Percentiles rank a stretch among this genome's conserved stretches.
These are phyloP conservation scores for Setaria italica DNA, from an alignment of 202 grass and related monocot species.

Conservation along the genomic window DNA sequence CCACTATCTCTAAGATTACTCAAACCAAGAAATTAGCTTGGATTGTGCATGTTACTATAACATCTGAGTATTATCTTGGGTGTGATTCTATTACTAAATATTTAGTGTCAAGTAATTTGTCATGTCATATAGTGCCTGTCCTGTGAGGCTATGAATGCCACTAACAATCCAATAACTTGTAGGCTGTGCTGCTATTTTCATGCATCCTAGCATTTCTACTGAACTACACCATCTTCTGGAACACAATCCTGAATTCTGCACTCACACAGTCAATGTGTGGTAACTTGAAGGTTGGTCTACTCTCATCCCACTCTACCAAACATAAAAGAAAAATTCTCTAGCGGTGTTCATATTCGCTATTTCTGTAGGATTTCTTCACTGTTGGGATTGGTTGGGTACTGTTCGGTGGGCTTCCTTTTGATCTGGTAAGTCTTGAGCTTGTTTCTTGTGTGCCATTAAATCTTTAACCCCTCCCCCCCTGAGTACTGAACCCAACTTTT, in stretches of 20 bases:
- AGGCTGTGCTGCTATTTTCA: slow-evolving; percentile 87
- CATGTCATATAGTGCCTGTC: background rate
- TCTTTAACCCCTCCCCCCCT: background rate
- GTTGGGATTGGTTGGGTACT: slow-evolving; percentile 89
- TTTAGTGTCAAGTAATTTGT: background rate
- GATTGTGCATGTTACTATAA: background rate
- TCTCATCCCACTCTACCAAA: slow-evolving; percentile 23
- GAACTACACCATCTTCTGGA: slow-evolving; percentile 95
- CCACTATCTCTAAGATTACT: background rate
- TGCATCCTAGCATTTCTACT: slow-evolving; percentile 85
- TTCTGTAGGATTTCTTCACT: slow-evolving; percentile 81
- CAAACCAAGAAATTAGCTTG: slow-evolving; percentile 6
- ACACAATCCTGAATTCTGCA: slow-evolving; percentile 93
- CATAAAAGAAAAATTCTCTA: background rate
- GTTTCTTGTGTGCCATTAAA: background rate
- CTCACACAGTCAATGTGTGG: slow-evolving; percentile 95
- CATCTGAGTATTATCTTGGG: background rate
- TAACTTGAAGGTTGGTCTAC: slow-evolving; percentile 76
- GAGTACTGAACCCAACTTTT: slow-evolving; percentile 34
- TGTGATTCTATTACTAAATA: background rate
- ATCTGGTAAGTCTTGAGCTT: slow-evolving; percentile 62
- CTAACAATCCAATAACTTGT: slow-evolving; percentile 39
- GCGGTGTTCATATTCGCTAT: slow-evolving; percentile 20
- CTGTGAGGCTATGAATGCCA: slow-evolving; percentile 11
- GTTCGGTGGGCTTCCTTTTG: slow-evolving; percentile 95